Base-by-base conservation (phyloP, 2,329 filamentous ascomycete species). In the Immersiporthe knoxdaviesiana region DNA sequence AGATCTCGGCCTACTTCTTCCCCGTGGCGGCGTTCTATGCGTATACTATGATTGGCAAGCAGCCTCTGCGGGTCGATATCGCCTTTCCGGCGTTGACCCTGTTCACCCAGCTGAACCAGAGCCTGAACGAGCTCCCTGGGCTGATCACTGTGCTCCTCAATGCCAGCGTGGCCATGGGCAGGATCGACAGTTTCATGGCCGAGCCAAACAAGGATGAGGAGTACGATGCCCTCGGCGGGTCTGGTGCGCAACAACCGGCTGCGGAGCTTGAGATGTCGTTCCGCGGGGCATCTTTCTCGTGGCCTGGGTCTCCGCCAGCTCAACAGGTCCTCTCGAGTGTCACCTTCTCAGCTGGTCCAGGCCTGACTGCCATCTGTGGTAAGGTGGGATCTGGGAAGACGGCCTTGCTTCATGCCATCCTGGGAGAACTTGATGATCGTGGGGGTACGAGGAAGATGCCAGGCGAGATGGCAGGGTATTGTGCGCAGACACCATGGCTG, bases 1-100 rank as follows among this genome's bases (percentile, higher is more conserved):
- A 88, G 4, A 84, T 93, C 37, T 89, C 91, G 0, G 91, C 90
- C 37, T 89, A 90, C 0, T 79, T 93, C 4, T 94, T 97, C 72
- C 93, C 93, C 0, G 90, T 96, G 0, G 88, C 91, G 1, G 92
- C 91, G 1, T 94, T 97, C 74, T 93, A 90, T 73, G 90, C 92
- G 0, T 97, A 93, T 77, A 96, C 93, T 0, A 84, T 91, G 14
- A 77, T 94, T 52, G 88, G 91, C 5, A 87, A 88, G 0, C 84
- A 87, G 62, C 86, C 89, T 0, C 80, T 97, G 11, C 89, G 89
- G 0, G 89, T 97, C 47, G 92, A 97, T 71, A 84, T 97, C 35
- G 94, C 94, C 12, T 97, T 97, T 77, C 94, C 94, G 0, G 93
- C 94, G 0, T 83, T 97, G 2, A 90, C 94, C 71, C 83, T 97